Evolutionary conservation across 495 filamentous ascomycete species (phyloP).

Genomic region (Podospora conica): DNA sequence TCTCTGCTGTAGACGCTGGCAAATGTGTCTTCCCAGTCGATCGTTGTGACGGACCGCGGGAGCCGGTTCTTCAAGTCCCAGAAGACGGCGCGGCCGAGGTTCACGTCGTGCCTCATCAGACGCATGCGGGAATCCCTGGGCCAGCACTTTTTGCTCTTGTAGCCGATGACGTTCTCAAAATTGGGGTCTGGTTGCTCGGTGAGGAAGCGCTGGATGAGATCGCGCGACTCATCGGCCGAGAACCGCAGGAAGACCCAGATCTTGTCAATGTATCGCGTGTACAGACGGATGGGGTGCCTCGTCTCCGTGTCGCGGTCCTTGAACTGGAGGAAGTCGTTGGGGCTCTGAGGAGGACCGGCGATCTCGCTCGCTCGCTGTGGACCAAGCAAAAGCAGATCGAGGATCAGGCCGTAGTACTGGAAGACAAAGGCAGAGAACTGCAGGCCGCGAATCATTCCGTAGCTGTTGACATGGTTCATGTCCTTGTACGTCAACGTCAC

Average conservation of each 20-base stretch:
- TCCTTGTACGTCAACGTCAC: slow-evolving; percentile 99
- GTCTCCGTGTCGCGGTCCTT: slow-evolving; percentile 84
- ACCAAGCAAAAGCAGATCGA: slow-evolving; percentile 88
- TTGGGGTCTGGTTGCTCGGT: slow-evolving; percentile 99
- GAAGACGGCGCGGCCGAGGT: slow-evolving; percentile 95
- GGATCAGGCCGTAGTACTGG: slow-evolving; percentile 96
- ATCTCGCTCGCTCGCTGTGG: slow-evolving; percentile 94
- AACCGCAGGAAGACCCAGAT: slow-evolving; percentile 99
- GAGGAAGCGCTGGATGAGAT: slow-evolving; percentile 95
- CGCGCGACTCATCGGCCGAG: slow-evolving; percentile 84
- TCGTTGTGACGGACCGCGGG: slow-evolving; percentile 89
- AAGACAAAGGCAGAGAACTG: slow-evolving; percentile 99
- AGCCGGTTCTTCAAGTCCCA: slow-evolving; percentile 99
- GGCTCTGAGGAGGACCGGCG: slow-evolving; percentile 89
- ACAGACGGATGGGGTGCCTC: slow-evolving; percentile 89
- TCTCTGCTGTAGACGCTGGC: slow-evolving; percentile 98
- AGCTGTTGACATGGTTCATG: slow-evolving; percentile 99
- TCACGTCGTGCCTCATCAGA: slow-evolving; percentile 98
- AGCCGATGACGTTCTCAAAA: slow-evolving; percentile 98
- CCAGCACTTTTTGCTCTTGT: slow-evolving; percentile 99
- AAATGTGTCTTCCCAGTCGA: slow-evolving; percentile 99
- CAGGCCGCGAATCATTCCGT: slow-evolving; percentile 93
- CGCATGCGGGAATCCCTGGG: slow-evolving; percentile 96
- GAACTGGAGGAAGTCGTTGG: slow-evolving; percentile 98
- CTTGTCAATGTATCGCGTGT: slow-evolving; percentile 95